Base-by-base conservation (phyloP, 108 stramenopile genomes). In the Skeletonema potamos region DNA sequence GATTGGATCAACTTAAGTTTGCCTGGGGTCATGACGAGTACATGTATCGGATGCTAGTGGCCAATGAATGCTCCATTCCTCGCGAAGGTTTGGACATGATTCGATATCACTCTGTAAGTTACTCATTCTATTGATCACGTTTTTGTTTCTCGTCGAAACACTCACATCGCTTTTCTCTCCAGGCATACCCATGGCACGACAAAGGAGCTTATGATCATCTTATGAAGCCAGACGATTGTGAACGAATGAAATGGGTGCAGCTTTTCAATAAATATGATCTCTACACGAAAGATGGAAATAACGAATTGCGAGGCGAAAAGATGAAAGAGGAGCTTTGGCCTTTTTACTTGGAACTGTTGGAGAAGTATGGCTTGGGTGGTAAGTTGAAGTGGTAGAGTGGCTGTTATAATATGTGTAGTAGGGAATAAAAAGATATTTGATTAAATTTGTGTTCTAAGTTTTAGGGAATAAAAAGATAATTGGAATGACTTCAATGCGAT, bases 21-120 rank as follows among this genome's bases (percentile, higher is more conserved):
- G 87, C 92, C 0, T 92, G 87, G 82, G 92, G 92, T 7, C 92
- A 92, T 46, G 92, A 90, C 60, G 92, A 90, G 60, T 92, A 92
- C 77, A 86, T 92, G 89, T 92, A 87, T 56, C 70, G 87, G n/a
- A 92, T 92, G 92, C 72, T 90, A 59, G 84, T 87, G 24, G 89
- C 89, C 24, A 92, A 92, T 60, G 62, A 77, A 2, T 34, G 64
- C 10, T 74, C 76, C 4, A 77, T 92, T 26, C 92, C 92, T 4
- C 72, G 77, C 28, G 88, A 86, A 55, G 92, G 85, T 1, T 67
- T 92, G 46, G 87, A 89, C 51, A 92, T 92, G 92, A 84, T 91
- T 37, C 84, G 92, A 6, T 92, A 85, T 62, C 92, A 92, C 71
- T 84, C 20, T 24, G 39, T 41, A 41, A 41, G 39, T 11, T 11